Conservation (phyloP, 2,329 filamentous ascomycete genomes). For the Ophiostoma sp. region DNA sequence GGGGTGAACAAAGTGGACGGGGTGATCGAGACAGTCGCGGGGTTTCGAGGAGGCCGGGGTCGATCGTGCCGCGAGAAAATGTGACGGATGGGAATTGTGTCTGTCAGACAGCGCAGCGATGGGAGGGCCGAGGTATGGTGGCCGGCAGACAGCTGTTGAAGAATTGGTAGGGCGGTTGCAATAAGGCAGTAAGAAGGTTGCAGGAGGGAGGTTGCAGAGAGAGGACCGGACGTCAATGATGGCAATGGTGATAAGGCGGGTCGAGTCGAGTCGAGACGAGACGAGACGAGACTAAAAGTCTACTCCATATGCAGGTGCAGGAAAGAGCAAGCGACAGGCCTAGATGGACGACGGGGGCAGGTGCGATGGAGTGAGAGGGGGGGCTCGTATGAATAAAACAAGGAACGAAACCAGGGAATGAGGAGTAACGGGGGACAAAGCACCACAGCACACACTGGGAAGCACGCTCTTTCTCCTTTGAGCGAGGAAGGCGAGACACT, state of each 20-base stretch:
- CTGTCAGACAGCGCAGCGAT: neutral
- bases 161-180: neutral
- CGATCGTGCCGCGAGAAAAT: neutral
- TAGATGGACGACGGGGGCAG: neutral
- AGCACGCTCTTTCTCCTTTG: conserved; percentile 13
- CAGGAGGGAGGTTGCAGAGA: neutral
- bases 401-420: conserved; percentile 14
- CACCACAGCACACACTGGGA: neutral
- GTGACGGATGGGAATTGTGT: neutral
- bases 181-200: neutral
- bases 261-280: neutral
- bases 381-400: conserved; percentile 8
- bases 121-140: neutral
- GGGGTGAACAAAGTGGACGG: neutral
- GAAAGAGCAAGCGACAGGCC: conserved; percentile 1
- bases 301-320: conserved; percentile 3
- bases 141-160: neutral
- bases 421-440: conserved; percentile 6
- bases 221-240: neutral
- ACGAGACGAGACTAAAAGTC: neutral
- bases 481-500: neutral
- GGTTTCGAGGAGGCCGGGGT: neutral
- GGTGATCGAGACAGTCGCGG: neutral
- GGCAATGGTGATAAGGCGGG: conserved; percentile 1
- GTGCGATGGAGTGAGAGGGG: neutral